Conservation (phyloP, 164 flowering plant species). For the Akebia trifoliata region DNA sequence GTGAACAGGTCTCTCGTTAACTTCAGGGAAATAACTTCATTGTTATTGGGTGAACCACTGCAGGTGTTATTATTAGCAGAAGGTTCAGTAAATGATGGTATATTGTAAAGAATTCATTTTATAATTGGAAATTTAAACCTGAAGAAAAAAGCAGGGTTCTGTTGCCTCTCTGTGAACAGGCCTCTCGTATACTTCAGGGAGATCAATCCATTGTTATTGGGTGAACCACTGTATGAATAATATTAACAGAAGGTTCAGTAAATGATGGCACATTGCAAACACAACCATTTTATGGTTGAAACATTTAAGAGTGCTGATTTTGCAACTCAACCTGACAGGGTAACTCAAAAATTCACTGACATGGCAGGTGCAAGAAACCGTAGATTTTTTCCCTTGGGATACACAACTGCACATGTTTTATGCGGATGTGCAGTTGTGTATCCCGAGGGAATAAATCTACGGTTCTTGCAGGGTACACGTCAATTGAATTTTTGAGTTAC, state of each 20-base stretch:
- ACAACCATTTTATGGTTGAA: no score
- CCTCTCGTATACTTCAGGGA: constrained; percentile 54
- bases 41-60: constrained; percentile 35
- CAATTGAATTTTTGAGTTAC: no score
- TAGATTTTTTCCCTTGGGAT: no score
- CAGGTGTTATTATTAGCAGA: not conserved
- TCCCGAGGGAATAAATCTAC: no score
- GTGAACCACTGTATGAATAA: constrained; percentile 39
- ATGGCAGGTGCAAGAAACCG: no score
- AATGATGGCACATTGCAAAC: constrained; percentile 31
- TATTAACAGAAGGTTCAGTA: constrained; percentile 43
- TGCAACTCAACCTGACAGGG: no score
- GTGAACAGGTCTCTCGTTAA: constrained; percentile 17
- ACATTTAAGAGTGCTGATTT: no score
- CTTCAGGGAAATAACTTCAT: constrained; percentile 20
- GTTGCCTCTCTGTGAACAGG: constrained; percentile 23
- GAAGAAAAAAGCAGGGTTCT: constrained; percentile 33
- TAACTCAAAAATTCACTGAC: no score
- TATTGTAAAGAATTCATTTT: constrained; percentile 1
- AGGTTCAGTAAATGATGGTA: constrained; percentile 31
- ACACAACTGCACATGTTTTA: no score
- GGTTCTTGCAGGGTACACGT: no score
- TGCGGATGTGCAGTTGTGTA: no score
- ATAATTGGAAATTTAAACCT: constrained; percentile 12
- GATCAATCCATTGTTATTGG: constrained; percentile 39